Evolutionary conservation across 257 asterid genomes (phyloP), one percentile per base, ranked within the genome.

Genomic region (Anisodus acutangulus): DNA sequence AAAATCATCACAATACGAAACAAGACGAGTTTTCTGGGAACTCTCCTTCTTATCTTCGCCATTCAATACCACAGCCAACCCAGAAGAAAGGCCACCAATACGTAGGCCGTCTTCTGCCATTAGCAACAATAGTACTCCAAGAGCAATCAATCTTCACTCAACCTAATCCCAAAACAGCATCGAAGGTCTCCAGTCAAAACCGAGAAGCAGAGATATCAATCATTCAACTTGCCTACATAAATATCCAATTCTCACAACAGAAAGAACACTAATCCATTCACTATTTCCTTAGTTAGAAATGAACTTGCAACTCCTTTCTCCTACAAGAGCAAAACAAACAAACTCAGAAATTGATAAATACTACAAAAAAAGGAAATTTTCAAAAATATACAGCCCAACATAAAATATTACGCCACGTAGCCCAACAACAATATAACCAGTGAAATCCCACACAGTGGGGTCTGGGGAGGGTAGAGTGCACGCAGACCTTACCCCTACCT

Each of bases 51-150:
- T 91, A 59, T 87, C 91, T 85, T 89, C 90, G 17, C 91, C 90
- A n/a, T 91, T 91, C 89, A 95, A 83, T 51, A 95, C 94, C 72
- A 93, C 93, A 62, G 99, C 98, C 90, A 95, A 89, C 70, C 99
- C 99, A 43, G 99, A 90, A 88, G 97, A 90, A 82, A 91, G 87
- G 89, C 98, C 97, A 86, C 93, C 93, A 76, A 88, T 89, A 58
- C 92, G 90, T 82, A 84, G 95, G 94, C 92, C 86, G 55, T 95
- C 98, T 64, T 94, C 98, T 63, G 96, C 98, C 99, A 95, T 95
- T 82, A 86, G 90, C 89, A 86, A 69, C 49, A 78, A 13, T 54
- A 78, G 66, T 10, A 78, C 82, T 53, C 66, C 31, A 69, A 31
- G 78, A 22, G 76, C 49, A 69, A 64, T 11, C 79, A 51, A 82